Percentiles rank a stretch among this genome's conserved stretches.
Evolutionary conservation across 2,329 filamentous ascomycete genomes (phyloP).

Genomic region (Fusarium irregulare): DNA sequence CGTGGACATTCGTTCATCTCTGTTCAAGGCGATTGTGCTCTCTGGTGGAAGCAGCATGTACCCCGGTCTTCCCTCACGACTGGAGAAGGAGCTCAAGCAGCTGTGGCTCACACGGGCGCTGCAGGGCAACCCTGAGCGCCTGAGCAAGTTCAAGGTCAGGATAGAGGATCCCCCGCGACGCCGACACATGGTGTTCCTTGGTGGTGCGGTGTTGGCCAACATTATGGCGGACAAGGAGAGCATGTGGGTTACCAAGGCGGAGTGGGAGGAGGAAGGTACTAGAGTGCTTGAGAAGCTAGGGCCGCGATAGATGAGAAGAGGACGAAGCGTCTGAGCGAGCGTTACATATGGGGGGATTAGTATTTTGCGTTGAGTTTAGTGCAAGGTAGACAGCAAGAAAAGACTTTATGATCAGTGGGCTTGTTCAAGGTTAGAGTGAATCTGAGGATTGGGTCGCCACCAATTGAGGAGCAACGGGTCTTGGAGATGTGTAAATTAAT

Average conservation of each 20-base stretch:
- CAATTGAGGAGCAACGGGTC: not conserved
- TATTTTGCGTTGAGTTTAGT: slow-evolving; percentile 38
- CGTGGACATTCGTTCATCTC: slow-evolving; percentile 90
- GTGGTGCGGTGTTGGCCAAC: slow-evolving; percentile 94
- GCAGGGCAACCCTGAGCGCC: slow-evolving; percentile 88
- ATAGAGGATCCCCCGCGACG: slow-evolving; percentile 97
- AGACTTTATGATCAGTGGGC: slow-evolving; percentile 22
- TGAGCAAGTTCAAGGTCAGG: slow-evolving; percentile 99
- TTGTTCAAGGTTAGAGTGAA: not conserved
- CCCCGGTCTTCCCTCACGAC: slow-evolving; percentile 88
- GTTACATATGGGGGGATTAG: slow-evolving; percentile 26
- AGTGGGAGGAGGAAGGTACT: slow-evolving; percentile 94
- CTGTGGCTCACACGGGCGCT: slow-evolving; percentile 95
- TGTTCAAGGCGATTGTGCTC: slow-evolving; percentile 97
- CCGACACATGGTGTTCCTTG: slow-evolving; percentile 99
- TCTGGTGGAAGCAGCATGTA: slow-evolving; percentile 99
- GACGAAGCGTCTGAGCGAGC: slow-evolving; percentile 13
- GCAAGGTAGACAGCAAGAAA: slow-evolving; percentile 43
- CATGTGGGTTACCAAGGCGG: slow-evolving; percentile 98
- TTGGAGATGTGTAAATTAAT: not conserved
- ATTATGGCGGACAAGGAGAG: slow-evolving; percentile 99
- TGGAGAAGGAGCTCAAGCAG: slow-evolving; percentile 99
- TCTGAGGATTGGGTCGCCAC: no score
- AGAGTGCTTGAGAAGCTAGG: slow-evolving; percentile 91
- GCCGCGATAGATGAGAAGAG: slow-evolving; percentile 70